Percentiles rank a stretch among this genome's conserved stretches.
phyloP scores from a whole-genome alignment of 805 yeast species.

The Clavispora carvajalis region DNA sequence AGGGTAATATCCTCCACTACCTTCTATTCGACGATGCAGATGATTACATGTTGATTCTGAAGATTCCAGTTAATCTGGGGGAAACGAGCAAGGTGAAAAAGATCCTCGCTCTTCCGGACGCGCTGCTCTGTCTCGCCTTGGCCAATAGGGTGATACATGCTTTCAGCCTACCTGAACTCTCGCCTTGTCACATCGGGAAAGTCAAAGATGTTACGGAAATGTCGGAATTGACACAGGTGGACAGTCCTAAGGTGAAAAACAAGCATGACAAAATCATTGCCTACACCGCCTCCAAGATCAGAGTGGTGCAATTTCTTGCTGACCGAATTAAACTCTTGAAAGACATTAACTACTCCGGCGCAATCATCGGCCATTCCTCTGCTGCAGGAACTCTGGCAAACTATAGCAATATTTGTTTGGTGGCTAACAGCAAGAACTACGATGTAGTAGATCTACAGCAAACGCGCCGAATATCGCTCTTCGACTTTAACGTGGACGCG shows the following conservation, averaged over 20 bases:
- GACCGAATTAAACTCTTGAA: constrained; percentile 27
- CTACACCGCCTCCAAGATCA: constrained; percentile 24
- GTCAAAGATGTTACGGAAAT: constrained; percentile 31
- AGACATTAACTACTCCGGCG: constrained; percentile 28
- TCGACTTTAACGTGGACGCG: constrained; percentile 21
- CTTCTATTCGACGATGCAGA: constrained; percentile 37
- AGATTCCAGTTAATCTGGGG: constrained; percentile 12
- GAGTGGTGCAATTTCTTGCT: constrained; percentile 24
- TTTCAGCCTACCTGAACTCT: constrained; percentile 33
- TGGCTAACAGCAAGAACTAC: constrained; percentile 29
- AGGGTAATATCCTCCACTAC: constrained; percentile 33
- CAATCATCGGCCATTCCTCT: constrained; percentile 24
- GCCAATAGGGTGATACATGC: constrained; percentile 22
- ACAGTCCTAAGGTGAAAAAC: constrained; percentile 5
- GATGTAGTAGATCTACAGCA: constrained; percentile 34
- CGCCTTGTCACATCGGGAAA: constrained; percentile 33
- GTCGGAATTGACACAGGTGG: constrained; percentile 18
- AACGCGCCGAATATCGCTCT: constrained; percentile 29
- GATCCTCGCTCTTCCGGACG: constrained; percentile 22
- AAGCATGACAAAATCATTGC: constrained; percentile 26
- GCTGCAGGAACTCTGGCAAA: constrained; percentile 22
- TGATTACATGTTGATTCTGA: constrained; percentile 26
- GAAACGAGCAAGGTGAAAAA: constrained; percentile 15
- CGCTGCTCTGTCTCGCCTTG: constrained; percentile 22
- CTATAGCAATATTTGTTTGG: constrained; percentile 26